Conservation (phyloP, 1,284 basidiomycete genomes). For the Mycena citricolor region DNA sequence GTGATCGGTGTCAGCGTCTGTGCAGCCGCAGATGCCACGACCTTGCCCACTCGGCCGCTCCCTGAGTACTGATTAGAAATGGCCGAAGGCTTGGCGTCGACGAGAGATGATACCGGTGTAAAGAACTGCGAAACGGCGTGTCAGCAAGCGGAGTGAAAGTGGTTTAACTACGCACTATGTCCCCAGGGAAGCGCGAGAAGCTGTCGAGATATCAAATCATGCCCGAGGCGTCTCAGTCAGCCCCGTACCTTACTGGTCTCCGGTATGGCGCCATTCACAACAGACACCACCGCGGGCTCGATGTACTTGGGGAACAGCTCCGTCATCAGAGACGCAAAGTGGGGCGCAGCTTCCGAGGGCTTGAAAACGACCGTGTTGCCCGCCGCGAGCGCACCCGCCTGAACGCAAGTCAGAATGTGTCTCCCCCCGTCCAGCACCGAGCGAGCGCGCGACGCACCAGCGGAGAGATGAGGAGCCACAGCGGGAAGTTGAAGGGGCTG, state of each 20-base stretch:
- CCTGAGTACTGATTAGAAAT: slow-evolving; percentile 38
- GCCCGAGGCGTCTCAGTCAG: neutral
- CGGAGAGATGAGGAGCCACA: slow-evolving; percentile 54
- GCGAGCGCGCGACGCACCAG: slow-evolving; percentile 43
- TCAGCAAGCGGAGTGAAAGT: slow-evolving; percentile 6
- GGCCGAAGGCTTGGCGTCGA: neutral
- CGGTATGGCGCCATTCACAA: slow-evolving; percentile 77
- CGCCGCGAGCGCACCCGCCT: slow-evolving; percentile 80
- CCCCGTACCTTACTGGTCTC: slow-evolving; percentile 67
- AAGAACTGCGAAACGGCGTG: slow-evolving; percentile 42
- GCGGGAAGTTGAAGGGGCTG: slow-evolving; percentile 55
- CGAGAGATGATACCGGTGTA: slow-evolving; percentile 48
- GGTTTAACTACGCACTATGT: slow-evolving; percentile 74
- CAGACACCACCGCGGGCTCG: slow-evolving; percentile 67
- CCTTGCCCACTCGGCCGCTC: slow-evolving; percentile 72
- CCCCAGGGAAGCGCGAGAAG: slow-evolving; percentile 84
- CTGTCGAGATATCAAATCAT: slow-evolving; percentile 32
- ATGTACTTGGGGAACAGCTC: slow-evolving; percentile 82
- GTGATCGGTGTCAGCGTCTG: slow-evolving; percentile 84
- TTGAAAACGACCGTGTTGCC: slow-evolving; percentile 78
- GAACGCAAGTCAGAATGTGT: slow-evolving; percentile 3
- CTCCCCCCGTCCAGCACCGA: neutral
- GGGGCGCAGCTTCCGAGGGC: slow-evolving; percentile 78
- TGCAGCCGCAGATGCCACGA: slow-evolving; percentile 82
- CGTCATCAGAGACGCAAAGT: slow-evolving; percentile 64